A percentile compares a stretch with the other conserved stretches of the same genome.
Evolutionary conservation across 2,329 filamentous ascomycete genomes (phyloP).

Genomic region (Helicocarpus griseus): DNA sequence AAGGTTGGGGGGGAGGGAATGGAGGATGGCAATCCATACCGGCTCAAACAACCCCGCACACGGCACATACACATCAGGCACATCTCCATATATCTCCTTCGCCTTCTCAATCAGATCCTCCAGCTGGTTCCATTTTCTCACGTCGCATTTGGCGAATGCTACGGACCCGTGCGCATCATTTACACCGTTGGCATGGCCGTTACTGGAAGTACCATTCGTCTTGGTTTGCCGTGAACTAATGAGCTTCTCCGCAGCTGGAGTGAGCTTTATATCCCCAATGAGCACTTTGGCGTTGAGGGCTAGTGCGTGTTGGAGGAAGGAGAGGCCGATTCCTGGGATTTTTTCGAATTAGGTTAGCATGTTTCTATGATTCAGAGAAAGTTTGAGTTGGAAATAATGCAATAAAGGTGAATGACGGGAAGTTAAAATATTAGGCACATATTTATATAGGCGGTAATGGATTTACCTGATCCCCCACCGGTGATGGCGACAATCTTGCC

Average conservation of each 20-base stretch:
- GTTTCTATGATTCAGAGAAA: background rate
- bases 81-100: conserved; percentile 19
- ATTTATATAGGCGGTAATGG: background rate
- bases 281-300: conserved; percentile 19
- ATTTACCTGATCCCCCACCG: conserved; percentile 22
- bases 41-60: conserved; percentile 33
- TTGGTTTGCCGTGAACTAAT: conserved; percentile 7
- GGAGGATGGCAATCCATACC: conserved; percentile 10
- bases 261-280: conserved; percentile 26
- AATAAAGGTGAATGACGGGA: background rate
- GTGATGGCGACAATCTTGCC: conserved; percentile 26
- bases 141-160: conserved; percentile 24
- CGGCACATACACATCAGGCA: conserved; percentile 30
- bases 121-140: conserved; percentile 23
- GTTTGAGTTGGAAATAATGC: background rate
- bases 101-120: conserved; percentile 18
- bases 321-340: conserved; percentile 26
- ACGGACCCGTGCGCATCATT: conserved; percentile 3
- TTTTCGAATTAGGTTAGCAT: background rate
- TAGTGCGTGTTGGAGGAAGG: conserved; percentile 17
- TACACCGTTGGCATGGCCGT: background rate
- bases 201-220: background rate
- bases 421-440: background rate
- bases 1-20: background rate
- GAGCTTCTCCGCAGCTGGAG: conserved; percentile 20